Evolutionary conservation across 202 grass and related monocot species (phyloP).

Genomic region (Sporobolus alterniflorus): DNA sequence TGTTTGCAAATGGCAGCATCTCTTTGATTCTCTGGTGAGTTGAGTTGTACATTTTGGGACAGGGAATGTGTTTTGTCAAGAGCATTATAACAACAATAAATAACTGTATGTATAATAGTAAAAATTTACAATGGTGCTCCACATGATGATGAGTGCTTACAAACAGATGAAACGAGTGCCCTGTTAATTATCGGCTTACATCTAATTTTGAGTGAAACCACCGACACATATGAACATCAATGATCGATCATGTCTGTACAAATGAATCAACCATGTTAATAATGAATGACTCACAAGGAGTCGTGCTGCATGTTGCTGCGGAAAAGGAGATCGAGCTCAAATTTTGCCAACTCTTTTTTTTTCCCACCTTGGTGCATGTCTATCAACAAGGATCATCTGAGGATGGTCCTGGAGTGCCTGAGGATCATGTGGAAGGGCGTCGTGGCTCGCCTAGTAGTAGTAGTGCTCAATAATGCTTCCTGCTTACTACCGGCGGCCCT

Average conservation of each 20-base stretch:
- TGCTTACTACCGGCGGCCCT: not conserved
- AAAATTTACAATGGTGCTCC: not conserved
- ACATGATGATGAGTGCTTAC: not conserved
- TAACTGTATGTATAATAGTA: not conserved
- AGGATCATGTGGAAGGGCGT: conserved; percentile 56
- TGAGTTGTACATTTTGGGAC: not conserved
- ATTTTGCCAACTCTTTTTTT: not conserved
- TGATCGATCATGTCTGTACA: not conserved
- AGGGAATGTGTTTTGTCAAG: too few species aligned
- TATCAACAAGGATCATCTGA: conserved; percentile 3
- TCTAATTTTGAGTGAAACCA: not conserved
- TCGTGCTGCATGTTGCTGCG: not conserved
- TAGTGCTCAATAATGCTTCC: not conserved
- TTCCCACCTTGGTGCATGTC: not conserved
- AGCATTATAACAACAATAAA: too few species aligned
- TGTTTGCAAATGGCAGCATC: not conserved
- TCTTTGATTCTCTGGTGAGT: not conserved
- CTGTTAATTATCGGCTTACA: not conserved
- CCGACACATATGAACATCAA: not conserved
- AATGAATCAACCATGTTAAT: not conserved
- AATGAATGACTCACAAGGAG: not conserved
- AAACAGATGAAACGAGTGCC: not conserved
- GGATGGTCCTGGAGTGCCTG: conserved; percentile 55
- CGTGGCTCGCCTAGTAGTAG: not conserved
- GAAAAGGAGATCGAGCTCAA: not conserved